Conservation (phyloP, 23 red algal genomes). For the Cyanidioschyzon merolae region DNA sequence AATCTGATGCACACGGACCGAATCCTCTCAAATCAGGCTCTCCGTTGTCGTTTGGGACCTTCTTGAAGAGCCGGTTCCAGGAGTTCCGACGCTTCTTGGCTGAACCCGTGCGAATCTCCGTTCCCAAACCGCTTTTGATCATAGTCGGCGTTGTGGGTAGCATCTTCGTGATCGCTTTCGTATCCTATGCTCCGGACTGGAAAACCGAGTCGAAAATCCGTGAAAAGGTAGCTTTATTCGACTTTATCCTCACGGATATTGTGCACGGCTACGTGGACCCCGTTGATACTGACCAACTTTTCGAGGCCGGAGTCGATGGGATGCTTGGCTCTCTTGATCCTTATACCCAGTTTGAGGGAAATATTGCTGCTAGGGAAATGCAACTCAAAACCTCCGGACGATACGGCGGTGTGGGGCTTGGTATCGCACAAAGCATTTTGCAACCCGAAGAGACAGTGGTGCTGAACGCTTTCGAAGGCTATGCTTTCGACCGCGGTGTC, state of each 20-base stretch:
- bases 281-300: conserved; percentile 78
- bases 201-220: conserved; percentile 26
- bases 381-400: conserved; percentile 63
- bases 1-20: neutral
- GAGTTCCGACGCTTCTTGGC: neutral
- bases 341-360: conserved; percentile 94
- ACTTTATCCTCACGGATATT: conserved; percentile 80
- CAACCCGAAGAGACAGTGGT: conserved; percentile 43
- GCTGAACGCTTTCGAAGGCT: conserved; percentile 85
- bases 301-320: conserved; percentile 89
- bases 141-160: neutral
- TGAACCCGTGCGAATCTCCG: neutral
- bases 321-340: conserved; percentile 93
- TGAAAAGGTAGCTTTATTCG: conserved; percentile 78
- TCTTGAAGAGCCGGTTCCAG: too few species aligned
- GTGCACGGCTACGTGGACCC: conserved; percentile 68
- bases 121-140: conserved; percentile 5
- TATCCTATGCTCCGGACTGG: neutral
- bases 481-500: conserved; percentile 89
- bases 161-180: neutral
- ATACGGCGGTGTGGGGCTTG: conserved; percentile 89
- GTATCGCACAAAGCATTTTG: conserved; percentile 30
- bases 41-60: too few species aligned
- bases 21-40: too few species aligned
- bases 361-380: conserved; percentile 67